Percentiles rank a stretch among this genome's conserved stretches.
Conservation (phyloP, 1,284 basidiomycete genomes). For the Trametes polyzona region DNA sequence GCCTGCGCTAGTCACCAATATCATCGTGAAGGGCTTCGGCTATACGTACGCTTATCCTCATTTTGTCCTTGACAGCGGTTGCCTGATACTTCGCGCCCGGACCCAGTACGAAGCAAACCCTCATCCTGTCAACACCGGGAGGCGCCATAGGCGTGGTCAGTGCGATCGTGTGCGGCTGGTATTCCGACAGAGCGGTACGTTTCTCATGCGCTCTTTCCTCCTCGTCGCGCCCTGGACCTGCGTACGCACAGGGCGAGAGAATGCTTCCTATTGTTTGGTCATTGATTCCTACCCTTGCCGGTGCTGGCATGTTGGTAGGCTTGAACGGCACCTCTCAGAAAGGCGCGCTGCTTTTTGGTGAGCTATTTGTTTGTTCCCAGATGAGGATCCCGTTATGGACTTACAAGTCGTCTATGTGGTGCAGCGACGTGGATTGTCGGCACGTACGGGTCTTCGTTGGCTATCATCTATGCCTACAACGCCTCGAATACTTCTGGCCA, state of each 20-base stretch:
- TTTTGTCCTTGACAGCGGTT: no score
- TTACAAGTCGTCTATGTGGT: neutral
- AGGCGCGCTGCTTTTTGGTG: constrained; percentile 62
- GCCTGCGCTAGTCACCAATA: constrained; percentile 66
- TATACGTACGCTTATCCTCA: constrained; percentile 51
- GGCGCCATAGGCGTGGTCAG: constrained; percentile 54
- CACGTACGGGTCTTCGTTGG: constrained; percentile 63
- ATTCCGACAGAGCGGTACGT: constrained; percentile 62
- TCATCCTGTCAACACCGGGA: constrained; percentile 65
- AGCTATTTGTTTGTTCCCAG: constrained; percentile 8
- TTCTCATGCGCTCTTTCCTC: neutral
- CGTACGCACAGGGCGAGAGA: constrained; percentile 50
- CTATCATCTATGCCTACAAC: constrained; percentile 68
- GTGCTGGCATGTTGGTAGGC: constrained; percentile 58
- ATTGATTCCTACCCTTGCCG: constrained; percentile 64
- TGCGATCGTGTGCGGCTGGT: constrained; percentile 62
- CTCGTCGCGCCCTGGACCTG: neutral
- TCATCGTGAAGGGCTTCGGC: constrained; percentile 66
- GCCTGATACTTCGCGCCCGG: no score
- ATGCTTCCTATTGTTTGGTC: constrained; percentile 68
- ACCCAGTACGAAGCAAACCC: constrained; percentile 58
- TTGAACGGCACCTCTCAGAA: constrained; percentile 54
- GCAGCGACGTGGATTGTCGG: constrained; percentile 59
- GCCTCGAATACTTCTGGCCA: constrained; percentile 69
- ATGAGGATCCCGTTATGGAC: neutral